A percentile compares a stretch with the other conserved stretches of the same genome.
phyloP scores from a whole-genome alignment of 441 rosid genomes.

The Manihot esculenta region DNA sequence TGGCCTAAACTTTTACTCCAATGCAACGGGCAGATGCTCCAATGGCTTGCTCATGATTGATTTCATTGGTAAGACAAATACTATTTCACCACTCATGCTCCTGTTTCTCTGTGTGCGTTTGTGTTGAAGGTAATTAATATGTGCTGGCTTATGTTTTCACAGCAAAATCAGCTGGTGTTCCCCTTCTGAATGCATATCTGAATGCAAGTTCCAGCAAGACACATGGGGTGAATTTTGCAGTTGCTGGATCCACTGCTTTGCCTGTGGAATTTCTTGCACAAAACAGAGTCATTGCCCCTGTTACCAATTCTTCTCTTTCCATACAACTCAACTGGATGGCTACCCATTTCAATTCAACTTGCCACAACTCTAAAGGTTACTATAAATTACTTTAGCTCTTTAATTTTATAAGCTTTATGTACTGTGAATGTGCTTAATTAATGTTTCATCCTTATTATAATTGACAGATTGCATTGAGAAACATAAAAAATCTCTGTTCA shows the following conservation, averaged over 20 bases:
- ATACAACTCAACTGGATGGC: constrained; percentile 12
- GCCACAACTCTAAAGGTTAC: constrained; percentile 17
- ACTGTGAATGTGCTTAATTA: too few relatives aligned
- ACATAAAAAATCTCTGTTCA: constrained; percentile 34
- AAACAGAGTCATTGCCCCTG: not conserved
- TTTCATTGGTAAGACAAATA: constrained; percentile 14
- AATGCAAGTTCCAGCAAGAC: not conserved
- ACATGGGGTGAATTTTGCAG: constrained; percentile 18
- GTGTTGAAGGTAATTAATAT: too few relatives aligned
- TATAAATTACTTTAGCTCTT: not conserved
- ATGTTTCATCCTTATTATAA: too few relatives aligned
- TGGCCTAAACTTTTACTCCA: constrained; percentile 11
- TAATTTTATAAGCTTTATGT: too few relatives aligned
- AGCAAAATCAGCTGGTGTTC: constrained; percentile 17
- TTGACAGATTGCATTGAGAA: constrained; percentile 23
- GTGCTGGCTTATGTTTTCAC: not conserved
- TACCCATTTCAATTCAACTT: constrained; percentile 26
- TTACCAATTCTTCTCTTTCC: not conserved
- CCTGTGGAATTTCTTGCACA: not conserved
- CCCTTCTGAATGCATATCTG: constrained; percentile 12
- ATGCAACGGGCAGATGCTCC: constrained; percentile 34
- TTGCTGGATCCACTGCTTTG: constrained; percentile 7
- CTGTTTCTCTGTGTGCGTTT: not conserved
- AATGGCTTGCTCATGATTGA: constrained; percentile 34
- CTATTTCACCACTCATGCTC: not conserved